These are phyloP conservation scores for Millerozyma miso DNA, from an alignment of 805 yeast species.

Conservation along the genomic window DNA sequence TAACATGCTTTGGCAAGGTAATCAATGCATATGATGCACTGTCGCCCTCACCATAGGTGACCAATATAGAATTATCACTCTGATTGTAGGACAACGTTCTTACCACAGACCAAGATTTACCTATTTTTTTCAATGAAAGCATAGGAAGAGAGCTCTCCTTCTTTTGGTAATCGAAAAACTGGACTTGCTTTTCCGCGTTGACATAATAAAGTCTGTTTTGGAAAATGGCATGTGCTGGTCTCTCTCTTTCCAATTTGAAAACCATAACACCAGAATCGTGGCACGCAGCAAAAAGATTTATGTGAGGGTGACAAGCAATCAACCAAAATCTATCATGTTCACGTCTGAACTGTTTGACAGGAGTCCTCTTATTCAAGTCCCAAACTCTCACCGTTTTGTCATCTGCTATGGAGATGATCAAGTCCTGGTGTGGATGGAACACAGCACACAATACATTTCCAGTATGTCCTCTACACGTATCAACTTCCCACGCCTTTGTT, in stretches of 20 bases:
- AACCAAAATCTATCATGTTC: conserved; percentile 95
- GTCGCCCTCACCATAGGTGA: conserved; percentile 72
- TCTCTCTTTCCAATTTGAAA: conserved; percentile 93
- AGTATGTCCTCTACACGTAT: conserved; percentile 96
- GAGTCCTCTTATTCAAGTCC: conserved; percentile 92
- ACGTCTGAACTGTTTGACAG: conserved; percentile 90
- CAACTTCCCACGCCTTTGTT: conserved; percentile 98
- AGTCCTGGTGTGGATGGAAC: conserved; percentile 91
- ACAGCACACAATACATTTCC: conserved; percentile 84
- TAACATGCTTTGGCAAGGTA: conserved; percentile 75
- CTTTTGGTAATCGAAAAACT: conserved; percentile 64
- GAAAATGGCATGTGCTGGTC: conserved; percentile 79
- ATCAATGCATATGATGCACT: conserved; percentile 68
- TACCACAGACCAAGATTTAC: conserved; percentile 82
- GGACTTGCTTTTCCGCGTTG: conserved; percentile 82
- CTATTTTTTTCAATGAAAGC: conserved; percentile 77
- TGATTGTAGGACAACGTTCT: conserved; percentile 87
- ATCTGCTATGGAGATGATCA: conserved; percentile 89
- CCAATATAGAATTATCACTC: conserved; percentile 80
- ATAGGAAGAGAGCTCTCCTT: conserved; percentile 70
- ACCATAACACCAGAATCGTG: conserved; percentile 98
- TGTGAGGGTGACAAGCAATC: conserved; percentile 79
- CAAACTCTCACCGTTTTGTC: conserved; percentile 95
- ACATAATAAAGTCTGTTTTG: conserved; percentile 74
- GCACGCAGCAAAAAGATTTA: conserved; percentile 92